Evolutionary conservation across 345 rosid species (phyloP).

Genomic region (Orychophragmus violaceus): DNA sequence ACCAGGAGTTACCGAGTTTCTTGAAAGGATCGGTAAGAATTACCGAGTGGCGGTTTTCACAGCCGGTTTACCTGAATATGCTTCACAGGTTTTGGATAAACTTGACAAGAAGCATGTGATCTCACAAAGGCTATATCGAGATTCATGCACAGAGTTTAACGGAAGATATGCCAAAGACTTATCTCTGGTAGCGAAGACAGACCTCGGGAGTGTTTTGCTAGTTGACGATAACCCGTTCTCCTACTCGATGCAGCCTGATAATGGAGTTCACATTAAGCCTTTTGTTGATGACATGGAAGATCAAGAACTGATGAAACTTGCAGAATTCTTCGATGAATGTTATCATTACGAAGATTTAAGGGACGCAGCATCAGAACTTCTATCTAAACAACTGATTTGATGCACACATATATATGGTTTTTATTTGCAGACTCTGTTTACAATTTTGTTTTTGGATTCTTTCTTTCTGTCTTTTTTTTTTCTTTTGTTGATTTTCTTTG

Average conservation of each 20-base stretch:
- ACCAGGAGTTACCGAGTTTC: slow-evolving; percentile 72
- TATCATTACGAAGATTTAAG: slow-evolving; percentile 57
- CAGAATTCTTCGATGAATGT: slow-evolving; percentile 49
- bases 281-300: slow-evolving; percentile 57
- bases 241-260: slow-evolving; percentile 68
- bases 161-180: slow-evolving; percentile 81
- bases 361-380: slow-evolving; percentile 53
- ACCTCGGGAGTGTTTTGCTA: slow-evolving; percentile 51
- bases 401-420: neutral
- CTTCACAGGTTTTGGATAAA: slow-evolving; percentile 60
- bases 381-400: slow-evolving; percentile 11
- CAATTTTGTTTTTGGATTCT: neutral
- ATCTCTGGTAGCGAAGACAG: slow-evolving; percentile 50
- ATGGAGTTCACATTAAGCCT: slow-evolving; percentile 63
- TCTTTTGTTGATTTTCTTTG: slow-evolving; percentile 8
- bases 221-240: slow-evolving; percentile 87
- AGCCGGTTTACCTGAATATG: slow-evolving; percentile 77
- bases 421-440: slow-evolving; percentile 9
- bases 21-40: slow-evolving; percentile 45
- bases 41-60: slow-evolving; percentile 78
- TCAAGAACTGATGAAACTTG: slow-evolving; percentile 52
- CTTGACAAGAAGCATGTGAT: slow-evolving; percentile 55
- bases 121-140: slow-evolving; percentile 66
- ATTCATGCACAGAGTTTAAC: slow-evolving; percentile 58
- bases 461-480: neutral